A percentile compares a stretch with the other conserved stretches of the same genome.
Conservation (phyloP, 83 land plant species). For the Larix sibirica region DNA sequence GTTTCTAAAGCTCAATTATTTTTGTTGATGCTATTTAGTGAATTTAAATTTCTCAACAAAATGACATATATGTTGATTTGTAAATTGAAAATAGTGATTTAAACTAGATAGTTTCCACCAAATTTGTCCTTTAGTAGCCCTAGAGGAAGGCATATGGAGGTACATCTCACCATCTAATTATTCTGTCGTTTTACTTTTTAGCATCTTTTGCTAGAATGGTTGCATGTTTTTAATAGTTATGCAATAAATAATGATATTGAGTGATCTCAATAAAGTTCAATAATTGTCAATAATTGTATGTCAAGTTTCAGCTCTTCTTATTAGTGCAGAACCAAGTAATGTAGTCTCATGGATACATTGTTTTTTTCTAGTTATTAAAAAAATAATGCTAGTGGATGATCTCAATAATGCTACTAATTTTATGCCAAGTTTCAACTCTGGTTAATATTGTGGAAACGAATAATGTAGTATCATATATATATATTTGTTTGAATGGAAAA, state of each 20-base stretch:
- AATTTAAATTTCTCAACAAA: background rate
- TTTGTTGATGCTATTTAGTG: background rate
- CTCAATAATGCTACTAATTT: too few species aligned
- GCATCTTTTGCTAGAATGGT: background rate
- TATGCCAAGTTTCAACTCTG: too few species aligned
- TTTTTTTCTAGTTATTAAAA: too few species aligned
- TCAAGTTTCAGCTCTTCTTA: too few species aligned
- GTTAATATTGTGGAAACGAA: too few species aligned
- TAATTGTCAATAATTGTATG: too few species aligned
- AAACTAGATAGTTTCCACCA: conserved; percentile 56
- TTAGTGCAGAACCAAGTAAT: too few species aligned
- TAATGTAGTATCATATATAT: too few species aligned
- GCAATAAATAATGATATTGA: background rate
- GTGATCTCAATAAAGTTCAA: background rate
- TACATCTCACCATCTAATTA: background rate
- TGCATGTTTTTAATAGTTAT: background rate
- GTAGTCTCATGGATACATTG: too few species aligned
- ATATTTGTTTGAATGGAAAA: background rate
- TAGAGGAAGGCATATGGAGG: conserved; percentile 43
- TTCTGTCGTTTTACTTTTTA: background rate
- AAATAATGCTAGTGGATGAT: too few species aligned
- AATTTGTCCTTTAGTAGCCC: conserved; percentile 59
- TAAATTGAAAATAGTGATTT: conserved; percentile 57
- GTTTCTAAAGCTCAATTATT: background rate
- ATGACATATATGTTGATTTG: background rate